phyloP scores from a whole-genome alignment of 1,284 basidiomycete genomes.

The Sphaerobolus stellatus region DNA sequence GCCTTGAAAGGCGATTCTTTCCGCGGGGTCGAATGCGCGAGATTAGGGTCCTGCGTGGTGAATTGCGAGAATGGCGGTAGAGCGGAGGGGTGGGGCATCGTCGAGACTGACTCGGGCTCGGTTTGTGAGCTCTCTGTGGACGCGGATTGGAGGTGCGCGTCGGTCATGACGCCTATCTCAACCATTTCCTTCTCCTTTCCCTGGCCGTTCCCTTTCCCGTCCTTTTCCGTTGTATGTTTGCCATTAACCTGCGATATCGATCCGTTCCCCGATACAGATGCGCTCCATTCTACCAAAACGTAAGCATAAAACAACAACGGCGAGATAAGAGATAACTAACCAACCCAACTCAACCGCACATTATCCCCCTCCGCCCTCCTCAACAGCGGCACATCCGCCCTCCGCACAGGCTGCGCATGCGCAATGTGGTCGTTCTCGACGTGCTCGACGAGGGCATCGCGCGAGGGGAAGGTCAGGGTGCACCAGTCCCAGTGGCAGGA shows the following conservation, averaged over 20 bases:
- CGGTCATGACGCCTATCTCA: neutral
- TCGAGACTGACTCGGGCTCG: neutral
- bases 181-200: neutral
- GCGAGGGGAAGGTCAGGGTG: neutral
- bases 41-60: conserved; percentile 42
- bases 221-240: no score
- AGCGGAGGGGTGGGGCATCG: conserved; percentile 40
- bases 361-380: conserved; percentile 1
- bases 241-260: no score
- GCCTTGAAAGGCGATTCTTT: neutral
- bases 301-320: no score
- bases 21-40: neutral
- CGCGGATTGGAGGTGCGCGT: neutral
- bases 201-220: no score
- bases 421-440: neutral
- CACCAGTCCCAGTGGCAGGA: conserved; percentile 6
- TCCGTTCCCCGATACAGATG: no score
- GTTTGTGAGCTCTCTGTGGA: no score
- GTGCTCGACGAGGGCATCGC: neutral
- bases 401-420: neutral
- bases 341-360: no score
- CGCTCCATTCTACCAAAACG: no score
- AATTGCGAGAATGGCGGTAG: conserved; percentile 49
- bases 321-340: no score
- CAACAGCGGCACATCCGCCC: neutral